Percentiles rank a stretch among this genome's conserved stretches.
phyloP scores from a whole-genome alignment of 2,329 filamentous ascomycete genomes.

The Leptographium galeiforme region DNA sequence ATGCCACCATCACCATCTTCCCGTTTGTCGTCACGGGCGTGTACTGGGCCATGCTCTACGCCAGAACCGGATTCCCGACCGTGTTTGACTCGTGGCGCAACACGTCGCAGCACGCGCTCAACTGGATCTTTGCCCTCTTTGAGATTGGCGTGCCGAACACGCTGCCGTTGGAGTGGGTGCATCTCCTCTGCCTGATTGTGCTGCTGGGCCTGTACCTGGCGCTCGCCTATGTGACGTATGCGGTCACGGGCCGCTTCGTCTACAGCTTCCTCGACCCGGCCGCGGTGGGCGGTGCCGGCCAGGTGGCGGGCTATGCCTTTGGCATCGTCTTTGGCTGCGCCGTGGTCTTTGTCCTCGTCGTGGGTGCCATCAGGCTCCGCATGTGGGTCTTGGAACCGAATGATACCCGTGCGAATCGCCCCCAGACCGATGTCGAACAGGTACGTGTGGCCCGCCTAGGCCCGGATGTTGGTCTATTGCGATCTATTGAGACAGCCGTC shows the following conservation, averaged over 20 bases:
- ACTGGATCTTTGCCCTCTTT: slow-evolving; percentile 59
- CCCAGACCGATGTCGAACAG: too few relatives aligned
- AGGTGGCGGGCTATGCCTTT: slow-evolving; percentile 52
- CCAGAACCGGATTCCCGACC: slow-evolving; percentile 32
- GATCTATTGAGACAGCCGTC: too few relatives aligned
- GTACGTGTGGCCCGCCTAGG: too few relatives aligned
- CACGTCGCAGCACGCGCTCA: slow-evolving; percentile 62
- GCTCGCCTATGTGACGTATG: slow-evolving; percentile 60
- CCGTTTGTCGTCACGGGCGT: slow-evolving; percentile 59
- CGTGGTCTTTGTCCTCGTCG: slow-evolving; percentile 38
- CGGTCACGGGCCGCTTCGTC: slow-evolving; percentile 58
- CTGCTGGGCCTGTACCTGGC: slow-evolving; percentile 59
- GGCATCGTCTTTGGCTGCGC: slow-evolving; percentile 40
- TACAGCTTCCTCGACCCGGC: slow-evolving; percentile 63
- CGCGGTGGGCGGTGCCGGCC: slow-evolving; percentile 28
- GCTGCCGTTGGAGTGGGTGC: slow-evolving; percentile 44
- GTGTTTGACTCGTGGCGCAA: slow-evolving; percentile 49
- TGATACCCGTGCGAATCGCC: too few relatives aligned
- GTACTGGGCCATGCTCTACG: slow-evolving; percentile 53
- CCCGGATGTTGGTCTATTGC: too few relatives aligned
- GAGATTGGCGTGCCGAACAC: slow-evolving; percentile 60
- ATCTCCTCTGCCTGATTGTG: slow-evolving; percentile 55
- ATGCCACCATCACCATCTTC: slow-evolving; percentile 47
- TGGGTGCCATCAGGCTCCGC: slow-evolving; percentile 36
- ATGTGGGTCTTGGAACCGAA: slow-evolving; percentile 30